Percentiles rank a stretch among this genome's conserved stretches.
phyloP scores from a whole-genome alignment of 1,139 yeast species.

The Hemisphaericaspora xylofermentans region DNA sequence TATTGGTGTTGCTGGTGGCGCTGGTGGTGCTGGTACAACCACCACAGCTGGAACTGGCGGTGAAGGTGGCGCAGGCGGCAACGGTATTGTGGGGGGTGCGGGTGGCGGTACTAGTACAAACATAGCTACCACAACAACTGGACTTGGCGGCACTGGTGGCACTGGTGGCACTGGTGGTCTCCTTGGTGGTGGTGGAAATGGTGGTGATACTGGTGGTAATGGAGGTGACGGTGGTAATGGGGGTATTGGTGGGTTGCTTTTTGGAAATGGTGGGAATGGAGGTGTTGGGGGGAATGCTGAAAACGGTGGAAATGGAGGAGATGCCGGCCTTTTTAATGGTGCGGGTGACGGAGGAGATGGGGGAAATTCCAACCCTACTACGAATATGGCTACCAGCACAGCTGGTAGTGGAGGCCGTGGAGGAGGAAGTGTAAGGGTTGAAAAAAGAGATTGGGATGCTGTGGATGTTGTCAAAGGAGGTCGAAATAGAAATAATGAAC shows the following conservation, averaged over 20 bases:
- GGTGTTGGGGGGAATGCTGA: not conserved
- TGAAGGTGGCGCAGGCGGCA: not conserved
- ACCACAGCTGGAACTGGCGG: not conserved
- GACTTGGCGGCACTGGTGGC: not conserved
- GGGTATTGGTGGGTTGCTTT: not conserved
- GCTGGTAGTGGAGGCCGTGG: not conserved
- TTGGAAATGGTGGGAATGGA: not conserved
- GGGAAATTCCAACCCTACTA: too few relatives aligned
- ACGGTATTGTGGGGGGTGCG: not conserved
- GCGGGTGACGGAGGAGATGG: not conserved
- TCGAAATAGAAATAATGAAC: too few relatives aligned
- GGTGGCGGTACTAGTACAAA: not conserved
- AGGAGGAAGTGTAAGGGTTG: too few relatives aligned
- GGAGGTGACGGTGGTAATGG: not conserved
- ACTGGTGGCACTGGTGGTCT: not conserved
- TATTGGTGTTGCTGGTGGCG: not conserved
- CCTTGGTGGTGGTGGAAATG: not conserved
- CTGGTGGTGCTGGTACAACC: not conserved
- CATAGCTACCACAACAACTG: not conserved
- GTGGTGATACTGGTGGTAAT: not conserved
- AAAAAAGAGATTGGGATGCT: too few relatives aligned
- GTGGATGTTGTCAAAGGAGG: too few relatives aligned
- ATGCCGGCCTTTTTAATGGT: not conserved
- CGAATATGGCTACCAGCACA: too few relatives aligned
- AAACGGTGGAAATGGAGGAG: too few relatives aligned